Evolutionary conservation across 306 rosid species (phyloP).

Genomic region (Arachis stenosperma): DNA sequence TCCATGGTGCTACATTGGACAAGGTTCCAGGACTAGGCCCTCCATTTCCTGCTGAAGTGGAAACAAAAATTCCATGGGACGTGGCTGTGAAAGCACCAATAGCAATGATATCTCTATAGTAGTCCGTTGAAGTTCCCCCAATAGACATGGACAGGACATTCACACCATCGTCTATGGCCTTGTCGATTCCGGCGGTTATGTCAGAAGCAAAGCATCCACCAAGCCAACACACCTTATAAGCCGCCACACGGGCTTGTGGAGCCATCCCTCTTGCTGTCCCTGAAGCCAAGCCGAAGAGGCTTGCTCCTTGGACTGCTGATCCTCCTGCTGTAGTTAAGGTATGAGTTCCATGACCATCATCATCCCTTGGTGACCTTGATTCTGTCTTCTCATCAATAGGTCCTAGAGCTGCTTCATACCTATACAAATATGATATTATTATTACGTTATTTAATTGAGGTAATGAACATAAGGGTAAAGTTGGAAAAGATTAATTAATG

Average conservation of each 20-base stretch:
- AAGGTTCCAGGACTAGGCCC: conserved; percentile 60
- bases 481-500: too few species aligned
- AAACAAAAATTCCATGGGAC: conserved; percentile 68
- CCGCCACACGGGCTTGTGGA: conserved; percentile 70
- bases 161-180: conserved; percentile 82
- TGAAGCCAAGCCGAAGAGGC: conserved; percentile 70
- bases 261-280: conserved; percentile 98
- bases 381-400: conserved; percentile 55
- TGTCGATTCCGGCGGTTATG: conserved; percentile 80
- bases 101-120: conserved; percentile 64
- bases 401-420: conserved; percentile 70
- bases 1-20: conserved; percentile 86
- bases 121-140: conserved; percentile 63
- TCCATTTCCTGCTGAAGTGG: conserved; percentile 84
- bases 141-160: conserved; percentile 77
- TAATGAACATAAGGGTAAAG: too few species aligned
- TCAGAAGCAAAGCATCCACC: conserved; percentile 79
- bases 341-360: conserved; percentile 91
- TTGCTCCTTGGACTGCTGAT: conserved; percentile 63
- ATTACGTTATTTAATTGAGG: too few species aligned
- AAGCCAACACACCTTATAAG: conserved; percentile 81
- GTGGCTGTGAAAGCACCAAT: conserved; percentile 74
- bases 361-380: conserved; percentile 81
- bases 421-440: too few species aligned
- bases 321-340: conserved; percentile 87